Percentiles rank a stretch among this genome's conserved stretches.
phyloP scores from a whole-genome alignment of 257 asterid species.

The Buddleja alternifolia region DNA sequence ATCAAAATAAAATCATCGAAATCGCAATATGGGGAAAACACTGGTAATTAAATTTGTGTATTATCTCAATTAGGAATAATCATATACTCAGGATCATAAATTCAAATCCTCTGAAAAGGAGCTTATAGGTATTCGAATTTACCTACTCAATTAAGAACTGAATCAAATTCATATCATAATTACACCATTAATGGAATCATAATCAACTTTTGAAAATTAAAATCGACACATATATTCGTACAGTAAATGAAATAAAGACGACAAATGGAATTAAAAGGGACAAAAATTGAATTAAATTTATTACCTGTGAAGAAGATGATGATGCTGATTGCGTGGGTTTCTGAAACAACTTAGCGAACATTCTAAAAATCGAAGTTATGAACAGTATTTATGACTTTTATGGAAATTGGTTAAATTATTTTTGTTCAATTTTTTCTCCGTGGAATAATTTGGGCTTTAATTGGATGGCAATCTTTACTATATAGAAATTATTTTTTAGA shows the following conservation, averaged over 20 bases:
- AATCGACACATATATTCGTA: neutral
- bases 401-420: neutral
- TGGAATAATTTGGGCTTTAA: neutral
- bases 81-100: neutral
- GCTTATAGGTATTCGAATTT: neutral
- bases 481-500: too few relatives aligned
- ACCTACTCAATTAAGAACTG: slow-evolving; percentile 6
- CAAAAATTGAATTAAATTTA: slow-evolving; percentile 22
- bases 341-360: slow-evolving; percentile 63
- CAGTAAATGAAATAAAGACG: slow-evolving; percentile 4
- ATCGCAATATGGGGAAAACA: neutral
- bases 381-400: slow-evolving; percentile 28
- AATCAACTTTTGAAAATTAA: neutral
- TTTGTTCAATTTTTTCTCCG: slow-evolving; percentile 6
- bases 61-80: neutral
- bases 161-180: slow-evolving; percentile 2
- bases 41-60: neutral
- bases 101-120: neutral
- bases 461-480: too few relatives aligned
- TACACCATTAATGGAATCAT: slow-evolving; percentile 6
- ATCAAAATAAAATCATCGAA: neutral
- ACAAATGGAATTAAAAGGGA: neutral
- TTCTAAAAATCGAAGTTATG: slow-evolving; percentile 26
- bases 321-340: slow-evolving; percentile 42
- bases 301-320: slow-evolving; percentile 57